phyloP scores from a whole-genome alignment of 345 rosid species.

The Eucalyptus caleyi region DNA sequence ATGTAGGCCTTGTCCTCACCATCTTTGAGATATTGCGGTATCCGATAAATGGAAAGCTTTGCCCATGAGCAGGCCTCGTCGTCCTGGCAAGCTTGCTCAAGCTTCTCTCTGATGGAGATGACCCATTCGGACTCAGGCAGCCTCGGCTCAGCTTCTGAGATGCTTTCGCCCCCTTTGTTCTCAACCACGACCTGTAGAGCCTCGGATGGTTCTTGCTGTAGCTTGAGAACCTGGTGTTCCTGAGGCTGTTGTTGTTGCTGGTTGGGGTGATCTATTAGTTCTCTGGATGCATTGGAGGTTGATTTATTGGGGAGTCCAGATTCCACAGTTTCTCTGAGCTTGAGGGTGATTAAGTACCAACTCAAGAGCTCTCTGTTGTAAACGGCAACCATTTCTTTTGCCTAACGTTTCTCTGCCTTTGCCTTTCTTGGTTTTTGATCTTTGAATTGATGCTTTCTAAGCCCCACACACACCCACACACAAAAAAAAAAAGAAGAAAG shows the following conservation, averaged over 20 bases:
- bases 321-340: constrained; percentile 56
- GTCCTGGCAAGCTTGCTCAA: constrained; percentile 50
- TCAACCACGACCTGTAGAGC: constrained; percentile 6
- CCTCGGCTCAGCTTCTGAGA: constrained; percentile 1
- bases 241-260: not conserved
- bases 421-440: not conserved
- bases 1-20: constrained; percentile 68
- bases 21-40: constrained; percentile 46
- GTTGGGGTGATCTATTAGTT: not conserved
- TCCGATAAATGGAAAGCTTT: constrained; percentile 37
- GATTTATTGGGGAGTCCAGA: constrained; percentile 18
- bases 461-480: not conserved
- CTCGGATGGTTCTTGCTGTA: constrained; percentile 8
- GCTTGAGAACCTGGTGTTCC: constrained; percentile 4
- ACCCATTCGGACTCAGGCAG: constrained; percentile 51
- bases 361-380: constrained; percentile 60
- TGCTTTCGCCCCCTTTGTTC: not conserved
- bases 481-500: not conserved
- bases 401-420: not conserved
- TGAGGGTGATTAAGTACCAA: constrained; percentile 66
- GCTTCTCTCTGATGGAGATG: constrained; percentile 48
- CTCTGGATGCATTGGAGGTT: not conserved
- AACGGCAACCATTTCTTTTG: constrained; percentile 42
- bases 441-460: not conserved
- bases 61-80: constrained; percentile 53